A percentile compares a stretch with the other conserved stretches of the same genome.
These are phyloP conservation scores for Inga leiocalycina DNA, from an alignment of 306 rosid genomes.

Conservation along the genomic window DNA sequence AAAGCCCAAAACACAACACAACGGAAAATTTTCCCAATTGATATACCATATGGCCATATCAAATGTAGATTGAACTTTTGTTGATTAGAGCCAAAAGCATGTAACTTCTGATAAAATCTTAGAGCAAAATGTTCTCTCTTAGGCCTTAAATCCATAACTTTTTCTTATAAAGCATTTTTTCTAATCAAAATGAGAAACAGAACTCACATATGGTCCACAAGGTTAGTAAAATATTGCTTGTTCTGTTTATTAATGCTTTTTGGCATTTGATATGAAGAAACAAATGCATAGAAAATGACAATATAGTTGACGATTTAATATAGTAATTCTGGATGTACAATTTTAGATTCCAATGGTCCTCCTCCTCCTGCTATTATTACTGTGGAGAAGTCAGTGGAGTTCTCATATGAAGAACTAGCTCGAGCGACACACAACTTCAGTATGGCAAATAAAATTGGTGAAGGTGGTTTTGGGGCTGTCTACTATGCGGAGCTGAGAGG, in stretches of 20 bases:
- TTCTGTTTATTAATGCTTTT: too few relatives aligned
- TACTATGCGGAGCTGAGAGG: conserved; percentile 89
- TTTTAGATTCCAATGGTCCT: conserved; percentile 40
- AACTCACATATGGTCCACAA: too few relatives aligned
- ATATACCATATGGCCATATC: too few relatives aligned
- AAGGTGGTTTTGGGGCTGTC: conserved; percentile 93
- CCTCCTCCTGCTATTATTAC: conserved; percentile 42
- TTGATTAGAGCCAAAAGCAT: neutral
- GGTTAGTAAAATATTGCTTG: too few relatives aligned
- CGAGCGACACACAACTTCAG: conserved; percentile 77
- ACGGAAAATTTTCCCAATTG: too few relatives aligned
- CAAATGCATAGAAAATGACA: neutral
- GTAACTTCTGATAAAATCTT: neutral
- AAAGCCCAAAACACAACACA: neutral
- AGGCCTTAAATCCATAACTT: too few relatives aligned
- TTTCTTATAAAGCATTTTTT: too few relatives aligned
- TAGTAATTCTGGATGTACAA: conserved; percentile 8
- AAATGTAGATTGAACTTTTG: neutral
- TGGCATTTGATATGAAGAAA: neutral
- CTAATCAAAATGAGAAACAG: too few relatives aligned
- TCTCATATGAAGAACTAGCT: conserved; percentile 82
- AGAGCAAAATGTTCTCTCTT: neutral
- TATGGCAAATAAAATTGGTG: conserved; percentile 74
- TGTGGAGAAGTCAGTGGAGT: conserved; percentile 75
- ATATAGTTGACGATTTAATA: neutral